Base-by-base conservation (phyloP, 768 basidiomycete genomes). In the Sutorius australiensis region DNA sequence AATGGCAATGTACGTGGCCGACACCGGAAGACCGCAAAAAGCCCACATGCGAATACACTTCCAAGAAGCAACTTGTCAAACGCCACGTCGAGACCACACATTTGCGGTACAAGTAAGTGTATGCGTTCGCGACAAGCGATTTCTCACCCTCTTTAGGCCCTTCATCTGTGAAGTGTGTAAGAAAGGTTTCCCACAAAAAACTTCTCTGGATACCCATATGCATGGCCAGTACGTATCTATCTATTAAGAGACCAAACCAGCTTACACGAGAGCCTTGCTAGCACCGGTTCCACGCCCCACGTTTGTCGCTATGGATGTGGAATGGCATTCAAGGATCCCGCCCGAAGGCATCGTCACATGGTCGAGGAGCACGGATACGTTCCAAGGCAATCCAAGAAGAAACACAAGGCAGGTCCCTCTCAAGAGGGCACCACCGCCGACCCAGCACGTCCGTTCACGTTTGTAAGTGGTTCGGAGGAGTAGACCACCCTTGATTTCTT, bases 1-100 rank as follows among this genome's bases (percentile, higher is more conserved):
- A 68, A 49, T 77, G 72, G 70, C 61, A 67, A 41, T 76, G 76
- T 65, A 72, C 70, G 43, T 77, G 76, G 76, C 58, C 65, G 41
- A 70, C 71, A 13, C 64, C 67, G 42, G 62, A 60, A 51, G 69
- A 64, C 50, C 72, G 53, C 57, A 65, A 65, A 47, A 65, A 61
- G 30, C 61, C 61, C 33, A 61, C 59, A 41, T 81, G 79, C 56
- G 64, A 69, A 19, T 80, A 80, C 55, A 62, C 64, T 32, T 72
- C 77, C 24, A 81, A 82, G 62, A 84, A 82, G 65, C 84, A 86
- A 63, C 74, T 84, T 39, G 81, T 87, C 53, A 86, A 85, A 65
- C 76, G 86, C 27, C 86, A 87, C 64, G 75, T 87, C 43, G 77
- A 83, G 65, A 79, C 80, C 9, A 80, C 78, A 13, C 86, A 87